Evolutionary conservation across 345 rosid genomes (phyloP), one percentile per base, ranked within the genome.

Genomic region (Linum trigynum): DNA sequence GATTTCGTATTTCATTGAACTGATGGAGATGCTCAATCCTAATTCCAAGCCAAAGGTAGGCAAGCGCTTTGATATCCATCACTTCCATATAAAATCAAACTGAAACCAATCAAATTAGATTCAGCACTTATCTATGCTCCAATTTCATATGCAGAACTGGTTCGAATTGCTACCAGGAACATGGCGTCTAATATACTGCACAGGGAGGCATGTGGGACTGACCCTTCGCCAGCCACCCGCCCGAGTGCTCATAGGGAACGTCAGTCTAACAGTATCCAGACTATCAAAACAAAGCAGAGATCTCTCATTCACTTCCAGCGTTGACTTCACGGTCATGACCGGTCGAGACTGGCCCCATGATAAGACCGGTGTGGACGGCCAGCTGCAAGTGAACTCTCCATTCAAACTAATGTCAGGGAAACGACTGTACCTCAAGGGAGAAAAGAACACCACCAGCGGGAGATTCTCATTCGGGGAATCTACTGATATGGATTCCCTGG

Each of bases 11-110:
- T 88, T 92, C 74, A 81, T 90, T 59, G 98, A 83, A 75, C 75
- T 88, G 50, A 83, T 92, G 97, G 97, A 92, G 80, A 92, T 86
- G 96, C 78, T 90, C 75, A 92, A 90, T 79, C 90, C 94, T 62
- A 85, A 87, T 76, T 74, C 92, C 61, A 92, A 75, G 71, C 94
- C 94, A 39, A 84, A 71, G 83, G 98, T 89, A 79, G 63, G 43
- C 43, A 51, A 64, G 64, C 58, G 12, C 63, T 39, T 53, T 7
- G 32, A 6, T 15, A 10, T 59, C 9, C 23, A 6, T 8, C 67
- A n/a, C 8, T 35, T 17, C 14, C 23, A 42, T 63, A 23, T 23
- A 23, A 23, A 23, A 23, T 23, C 32, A 23, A 23, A 23, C 32
- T 23, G 32, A 23, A 23, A 23, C 32, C 32, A 23, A 23, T 23